A percentile compares a stretch with the other conserved stretches of the same genome.
Evolutionary conservation across 2,329 filamentous ascomycete genomes (phyloP).

Genomic region (Ciborinia camelliae): DNA sequence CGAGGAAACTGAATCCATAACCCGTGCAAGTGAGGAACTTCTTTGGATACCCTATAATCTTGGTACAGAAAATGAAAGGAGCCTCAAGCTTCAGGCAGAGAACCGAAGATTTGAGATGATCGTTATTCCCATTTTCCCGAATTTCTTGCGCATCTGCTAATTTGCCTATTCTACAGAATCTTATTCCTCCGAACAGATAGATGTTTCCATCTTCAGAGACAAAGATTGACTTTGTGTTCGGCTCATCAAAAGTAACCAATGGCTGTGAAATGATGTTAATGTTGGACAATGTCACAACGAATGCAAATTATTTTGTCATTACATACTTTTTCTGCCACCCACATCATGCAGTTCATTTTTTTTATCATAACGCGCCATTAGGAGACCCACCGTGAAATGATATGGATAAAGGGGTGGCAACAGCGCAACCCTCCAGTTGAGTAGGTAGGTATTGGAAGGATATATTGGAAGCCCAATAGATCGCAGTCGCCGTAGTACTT

Average conservation of each 20-base stretch:
- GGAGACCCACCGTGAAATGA: not conserved
- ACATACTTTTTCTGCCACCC: not conserved
- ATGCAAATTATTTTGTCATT: not conserved
- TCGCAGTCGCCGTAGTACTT: too few species aligned
- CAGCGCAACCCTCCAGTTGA: too few species aligned
- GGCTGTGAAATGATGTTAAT: not conserved
- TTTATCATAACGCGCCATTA: too few species aligned
- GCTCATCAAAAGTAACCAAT: not conserved
- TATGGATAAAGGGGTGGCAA: too few species aligned
- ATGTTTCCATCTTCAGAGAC: not conserved
- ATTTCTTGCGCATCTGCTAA: not conserved
- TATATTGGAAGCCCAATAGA: too few species aligned
- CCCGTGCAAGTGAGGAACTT: too few species aligned
- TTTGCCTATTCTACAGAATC: not conserved
- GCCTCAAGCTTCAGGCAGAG: not conserved
- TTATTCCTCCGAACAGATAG: not conserved
- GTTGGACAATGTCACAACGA: too few species aligned
- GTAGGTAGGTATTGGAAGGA: too few species aligned
- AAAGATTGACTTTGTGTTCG: not conserved
- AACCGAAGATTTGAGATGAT: not conserved
- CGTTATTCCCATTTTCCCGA: rapidly evolving
- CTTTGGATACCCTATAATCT: not conserved
- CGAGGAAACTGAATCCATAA: too few species aligned
- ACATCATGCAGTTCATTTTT: not conserved
- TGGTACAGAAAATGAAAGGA: too few species aligned